A percentile compares a stretch with the other conserved stretches of the same genome.
Conservation (phyloP, 805 yeast species). For the Yamadazyma insecticola region DNA sequence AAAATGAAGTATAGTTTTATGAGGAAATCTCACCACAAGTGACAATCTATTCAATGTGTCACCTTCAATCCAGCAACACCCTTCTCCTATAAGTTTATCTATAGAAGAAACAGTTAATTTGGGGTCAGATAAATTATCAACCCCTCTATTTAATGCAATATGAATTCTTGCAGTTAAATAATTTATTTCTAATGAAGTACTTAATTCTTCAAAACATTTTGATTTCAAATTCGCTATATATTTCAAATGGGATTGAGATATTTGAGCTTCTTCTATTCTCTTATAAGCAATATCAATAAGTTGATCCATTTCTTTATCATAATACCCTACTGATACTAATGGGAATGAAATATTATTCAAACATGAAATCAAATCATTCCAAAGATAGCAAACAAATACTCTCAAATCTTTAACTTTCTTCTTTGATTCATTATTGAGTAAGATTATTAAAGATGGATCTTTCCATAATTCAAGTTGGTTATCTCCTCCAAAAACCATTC, state of each 20-base stretch:
- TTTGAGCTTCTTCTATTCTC: slow-evolving; percentile 16
- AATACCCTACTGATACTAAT: slow-evolving; percentile 1
- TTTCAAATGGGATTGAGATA: slow-evolving; percentile 17
- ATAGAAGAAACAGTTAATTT: slow-evolving; percentile 17
- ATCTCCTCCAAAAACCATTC: slow-evolving; percentile 12
- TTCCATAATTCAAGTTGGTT: slow-evolving; percentile 24
- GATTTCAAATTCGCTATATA: slow-evolving; percentile 14
- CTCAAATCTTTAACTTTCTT: slow-evolving; percentile 19
- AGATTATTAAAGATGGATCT: slow-evolving; percentile 24
- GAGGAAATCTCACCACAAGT: slow-evolving; percentile 14
- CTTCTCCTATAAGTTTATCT: slow-evolving; percentile 17
- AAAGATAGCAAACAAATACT: slow-evolving; percentile 26
- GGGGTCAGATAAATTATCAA: slow-evolving; percentile 15
- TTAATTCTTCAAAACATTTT: slow-evolving; percentile 13
- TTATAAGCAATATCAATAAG: slow-evolving; percentile 2
- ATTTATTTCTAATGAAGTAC: slow-evolving; percentile 18
- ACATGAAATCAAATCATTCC: slow-evolving; percentile 33
- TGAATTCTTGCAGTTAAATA: slow-evolving; percentile 26
- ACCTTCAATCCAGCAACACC: slow-evolving; percentile 22
- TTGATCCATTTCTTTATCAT: slow-evolving; percentile 5
- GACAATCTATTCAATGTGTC: slow-evolving; percentile 12
- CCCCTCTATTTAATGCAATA: slow-evolving; percentile 17
- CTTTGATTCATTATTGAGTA: slow-evolving; percentile 13
- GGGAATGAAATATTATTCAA: slow-evolving; percentile 15
- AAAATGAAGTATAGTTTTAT: slow-evolving; percentile 20